Base-by-base conservation (phyloP, 2,329 filamentous ascomycete genomes). In the Aschersonia sp. region DNA sequence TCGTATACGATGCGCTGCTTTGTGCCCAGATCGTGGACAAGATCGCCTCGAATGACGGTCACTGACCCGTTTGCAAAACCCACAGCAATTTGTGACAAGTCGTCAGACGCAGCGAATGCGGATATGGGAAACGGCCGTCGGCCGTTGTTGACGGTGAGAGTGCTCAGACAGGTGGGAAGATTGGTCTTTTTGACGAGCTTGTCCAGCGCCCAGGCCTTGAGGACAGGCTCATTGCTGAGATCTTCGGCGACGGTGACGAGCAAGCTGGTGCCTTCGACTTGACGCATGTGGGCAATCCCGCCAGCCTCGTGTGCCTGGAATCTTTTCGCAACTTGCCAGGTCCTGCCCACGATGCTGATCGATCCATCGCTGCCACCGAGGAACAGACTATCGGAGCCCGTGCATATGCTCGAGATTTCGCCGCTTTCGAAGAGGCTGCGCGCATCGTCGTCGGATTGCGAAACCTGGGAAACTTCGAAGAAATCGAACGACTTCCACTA, bases 401-500 rank as follows among this genome's bases (percentile, higher is more conserved):
- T 85, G 61, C 85, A 88, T 45, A 95, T 75, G 59, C 82, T 88
- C 46, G 85, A 85, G 50, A 94, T 82, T 56, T 89, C 87, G 62
- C 77, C 79, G 76, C 85, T 84, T 65, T 89, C 84, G 70, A 94
- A 84, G 61, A 89, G 75, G 60, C 80, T 76, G 56, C 81, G 80
- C 62, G 80, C 84, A 62, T 94, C 87, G 59, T 84, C 83, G 64
- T 94, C 84, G 56, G 77, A 77, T 58, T 89, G 75, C 61, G 84
- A 80, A 65, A 96, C 82, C 63, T 85, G 83, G 63, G 81, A 81
- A 65, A 94, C 88, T 69, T 96, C 88, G 78, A 98, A 97, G 82
- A 98, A 98, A 75, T 94, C 89, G 73, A 98, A 98, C 57, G 85
- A 83, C 85, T 96, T 96, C 91, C 92, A 97, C 91, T 95, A 56